These are phyloP conservation scores for Psilocybe mexicana DNA, from an alignment of 1,284 basidiomycete species.

Conservation along the genomic window DNA sequence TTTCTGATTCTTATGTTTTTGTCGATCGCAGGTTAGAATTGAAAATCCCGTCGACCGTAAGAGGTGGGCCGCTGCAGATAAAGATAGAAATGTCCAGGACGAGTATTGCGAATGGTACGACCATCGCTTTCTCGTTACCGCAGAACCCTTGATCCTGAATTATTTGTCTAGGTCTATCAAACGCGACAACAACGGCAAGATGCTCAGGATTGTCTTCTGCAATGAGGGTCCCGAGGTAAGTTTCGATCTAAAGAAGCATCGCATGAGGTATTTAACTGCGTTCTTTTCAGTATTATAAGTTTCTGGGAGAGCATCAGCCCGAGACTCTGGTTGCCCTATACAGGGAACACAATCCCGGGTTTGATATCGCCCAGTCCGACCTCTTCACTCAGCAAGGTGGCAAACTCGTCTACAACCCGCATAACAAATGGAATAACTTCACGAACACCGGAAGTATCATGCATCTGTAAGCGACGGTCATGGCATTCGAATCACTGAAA, in stretches of 20 bases:
- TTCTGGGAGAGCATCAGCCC: not conserved
- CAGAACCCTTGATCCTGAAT: too few species aligned
- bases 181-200: not conserved
- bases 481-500: not conserved
- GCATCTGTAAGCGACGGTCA: not conserved
- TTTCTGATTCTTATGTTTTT: not conserved
- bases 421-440: slow-evolving; percentile 2
- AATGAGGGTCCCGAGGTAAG: slow-evolving; percentile 7
- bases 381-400: not conserved
- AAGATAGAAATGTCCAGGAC: not conserved
- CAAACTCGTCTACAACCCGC: slow-evolving; percentile 2
- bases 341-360: not conserved
- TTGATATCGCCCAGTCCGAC: not conserved
- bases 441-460: slow-evolving; percentile 2
- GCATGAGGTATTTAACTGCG: not conserved
- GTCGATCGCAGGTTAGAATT: not conserved
- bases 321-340: not conserved
- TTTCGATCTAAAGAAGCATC: not conserved
- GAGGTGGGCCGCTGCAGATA: not conserved
- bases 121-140: too few species aligned
- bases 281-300: not conserved
- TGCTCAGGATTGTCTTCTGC: slow-evolving; percentile 2
- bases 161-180: not conserved
- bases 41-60: not conserved
- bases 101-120: slow-evolving; percentile 3